phyloP scores from a whole-genome alignment of 2,329 filamentous ascomycete genomes.

The Ophiostoma triangulosporum region DNA sequence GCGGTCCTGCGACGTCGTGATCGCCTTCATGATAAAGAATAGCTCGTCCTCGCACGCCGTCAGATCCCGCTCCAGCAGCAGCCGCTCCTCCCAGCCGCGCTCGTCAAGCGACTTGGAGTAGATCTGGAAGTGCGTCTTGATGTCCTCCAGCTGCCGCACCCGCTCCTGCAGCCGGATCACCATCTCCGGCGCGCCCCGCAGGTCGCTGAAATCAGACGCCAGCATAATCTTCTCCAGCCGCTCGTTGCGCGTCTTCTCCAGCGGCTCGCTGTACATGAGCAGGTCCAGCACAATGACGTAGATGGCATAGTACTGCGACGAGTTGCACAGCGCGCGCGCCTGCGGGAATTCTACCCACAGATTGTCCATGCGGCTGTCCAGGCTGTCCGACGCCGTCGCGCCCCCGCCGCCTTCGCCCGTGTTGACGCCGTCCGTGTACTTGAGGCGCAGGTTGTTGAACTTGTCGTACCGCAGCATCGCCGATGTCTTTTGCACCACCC shows the following conservation, averaged over 20 bases:
- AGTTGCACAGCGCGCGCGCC: conserved; percentile 89
- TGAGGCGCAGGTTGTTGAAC: conserved; percentile 90
- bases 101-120: conserved; percentile 78
- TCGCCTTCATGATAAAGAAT: conserved; percentile 99
- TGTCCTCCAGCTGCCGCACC: conserved; percentile 86
- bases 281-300: conserved; percentile 97
- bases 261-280: conserved; percentile 85
- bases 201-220: conserved; percentile 93
- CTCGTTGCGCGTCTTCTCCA: conserved; percentile 95
- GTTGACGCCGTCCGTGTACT: conserved; percentile 90
- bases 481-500: conserved; percentile 92
- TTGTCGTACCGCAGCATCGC: conserved; percentile 93
- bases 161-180: conserved; percentile 83
- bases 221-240: conserved; percentile 97
- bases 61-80: conserved; percentile 80
- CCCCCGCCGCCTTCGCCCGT: conserved; percentile 27
- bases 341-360: conserved; percentile 95
- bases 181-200: conserved; percentile 86
- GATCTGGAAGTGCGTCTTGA: conserved; percentile 91
- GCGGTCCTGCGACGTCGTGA: conserved; percentile 87
- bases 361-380: conserved; percentile 81
- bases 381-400: conserved; percentile 32
- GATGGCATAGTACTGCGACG: conserved; percentile 90
- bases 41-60: conserved; percentile 87
- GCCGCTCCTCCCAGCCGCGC: conserved; percentile 79